A percentile compares a stretch with the other conserved stretches of the same genome.
Conservation (phyloP, 1,139 yeast genomes). For the Candida neerlandica region DNA sequence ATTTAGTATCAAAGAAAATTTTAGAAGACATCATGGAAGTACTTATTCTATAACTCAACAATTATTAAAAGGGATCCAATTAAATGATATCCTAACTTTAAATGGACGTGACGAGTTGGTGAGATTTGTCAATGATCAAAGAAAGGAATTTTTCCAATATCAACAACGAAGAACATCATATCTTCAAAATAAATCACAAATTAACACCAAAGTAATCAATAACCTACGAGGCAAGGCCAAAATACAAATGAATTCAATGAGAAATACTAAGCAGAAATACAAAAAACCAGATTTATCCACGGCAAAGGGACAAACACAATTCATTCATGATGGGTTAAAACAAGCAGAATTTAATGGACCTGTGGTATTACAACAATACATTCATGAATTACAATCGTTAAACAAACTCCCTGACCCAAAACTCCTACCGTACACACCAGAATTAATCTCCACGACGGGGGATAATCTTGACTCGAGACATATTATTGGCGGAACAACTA, state of each 20-base stretch:
- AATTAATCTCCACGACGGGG: slow-evolving; percentile 8
- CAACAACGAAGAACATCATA: slow-evolving; percentile 10
- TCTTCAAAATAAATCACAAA: slow-evolving; percentile 6
- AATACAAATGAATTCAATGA: slow-evolving; percentile 1
- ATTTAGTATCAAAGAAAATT: slow-evolving; percentile 21
- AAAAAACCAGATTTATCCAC: not conserved
- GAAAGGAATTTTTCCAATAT: slow-evolving; percentile 3
- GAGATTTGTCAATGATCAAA: slow-evolving; percentile 2
- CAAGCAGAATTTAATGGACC: slow-evolving; percentile 12
- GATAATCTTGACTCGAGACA: slow-evolving; percentile 9
- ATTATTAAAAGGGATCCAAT: slow-evolving; percentile 14
- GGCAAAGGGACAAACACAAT: not conserved
- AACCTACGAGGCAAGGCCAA: slow-evolving; percentile 12
- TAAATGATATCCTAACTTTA: slow-evolving; percentile 9
- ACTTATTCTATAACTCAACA: slow-evolving; percentile 7
- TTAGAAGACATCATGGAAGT: slow-evolving; percentile 12
- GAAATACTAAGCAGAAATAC: not conserved
- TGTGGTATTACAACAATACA: slow-evolving; percentile 26
- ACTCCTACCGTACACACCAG: slow-evolving; percentile 34
- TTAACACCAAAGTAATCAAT: slow-evolving; percentile 4
- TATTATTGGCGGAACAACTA: slow-evolving; percentile 7
- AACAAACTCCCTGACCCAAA: slow-evolving; percentile 37
- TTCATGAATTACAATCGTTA: slow-evolving; percentile 31
- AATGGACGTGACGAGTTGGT: slow-evolving; percentile 6
- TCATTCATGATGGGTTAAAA: slow-evolving; percentile 14